These are phyloP conservation scores for Eleusine coracana DNA, from an alignment of 176 grass and related monocot genomes.

Conservation along the genomic window DNA sequence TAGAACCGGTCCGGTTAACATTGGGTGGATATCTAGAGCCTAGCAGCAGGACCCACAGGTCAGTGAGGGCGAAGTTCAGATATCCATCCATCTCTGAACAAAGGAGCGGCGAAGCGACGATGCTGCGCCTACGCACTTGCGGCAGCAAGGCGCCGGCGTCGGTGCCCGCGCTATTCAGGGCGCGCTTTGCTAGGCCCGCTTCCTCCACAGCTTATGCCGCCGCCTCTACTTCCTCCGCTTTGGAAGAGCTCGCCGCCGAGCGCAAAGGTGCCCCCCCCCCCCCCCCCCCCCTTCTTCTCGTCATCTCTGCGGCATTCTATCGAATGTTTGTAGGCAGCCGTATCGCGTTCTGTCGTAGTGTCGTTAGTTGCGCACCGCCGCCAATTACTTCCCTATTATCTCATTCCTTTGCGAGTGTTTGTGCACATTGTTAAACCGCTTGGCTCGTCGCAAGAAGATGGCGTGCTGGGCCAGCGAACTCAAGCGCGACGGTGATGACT, in stretches of 20 bases:
- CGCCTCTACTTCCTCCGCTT: constrained; percentile 28
- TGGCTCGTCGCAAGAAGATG: not conserved
- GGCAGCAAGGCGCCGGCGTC: constrained; percentile 36
- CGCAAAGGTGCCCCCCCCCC: constrained; percentile 62
- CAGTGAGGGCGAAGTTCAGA: not conserved
- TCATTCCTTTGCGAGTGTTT: not conserved
- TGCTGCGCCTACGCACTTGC: constrained; percentile 59
- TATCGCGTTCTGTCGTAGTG: too few relatives aligned
- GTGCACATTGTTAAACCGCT: not conserved
- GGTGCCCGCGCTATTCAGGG: constrained; percentile 45
- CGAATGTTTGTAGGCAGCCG: not conserved
- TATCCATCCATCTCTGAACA: constrained; percentile 15
- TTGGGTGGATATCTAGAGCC: not conserved
- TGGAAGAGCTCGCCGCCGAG: constrained; percentile 75
- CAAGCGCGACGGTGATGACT: not conserved
- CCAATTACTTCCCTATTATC: not conserved
- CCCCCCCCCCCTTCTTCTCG: not conserved
- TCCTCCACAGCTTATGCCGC: constrained; percentile 38
- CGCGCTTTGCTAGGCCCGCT: constrained; percentile 50
- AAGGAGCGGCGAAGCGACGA: not conserved
- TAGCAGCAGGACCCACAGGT: not conserved
- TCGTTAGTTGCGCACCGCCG: not conserved
- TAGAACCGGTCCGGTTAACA: too few relatives aligned
- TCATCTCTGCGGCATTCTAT: not conserved
- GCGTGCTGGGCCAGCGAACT: not conserved